Evolutionary conservation across 495 filamentous ascomycete species (phyloP).

Genomic region (Hapsidospora chrysogenum): DNA sequence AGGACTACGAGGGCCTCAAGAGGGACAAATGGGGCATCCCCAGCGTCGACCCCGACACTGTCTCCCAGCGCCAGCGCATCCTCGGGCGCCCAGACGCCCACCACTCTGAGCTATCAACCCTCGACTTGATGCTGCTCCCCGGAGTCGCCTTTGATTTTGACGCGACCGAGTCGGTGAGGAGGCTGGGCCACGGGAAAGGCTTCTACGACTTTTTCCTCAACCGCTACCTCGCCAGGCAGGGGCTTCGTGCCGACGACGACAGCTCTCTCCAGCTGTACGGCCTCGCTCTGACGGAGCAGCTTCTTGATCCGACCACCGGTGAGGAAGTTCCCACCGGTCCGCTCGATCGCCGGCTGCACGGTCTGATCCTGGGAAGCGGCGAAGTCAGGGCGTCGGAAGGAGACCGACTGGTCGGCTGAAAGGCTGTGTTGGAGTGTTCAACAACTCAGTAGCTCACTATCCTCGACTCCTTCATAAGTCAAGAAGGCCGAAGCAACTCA

Average conservation of each 20-base stretch:
- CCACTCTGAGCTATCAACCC: conserved; percentile 25
- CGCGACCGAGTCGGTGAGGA: conserved; percentile 33
- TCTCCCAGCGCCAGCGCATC: conserved; percentile 47
- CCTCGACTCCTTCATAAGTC: no score
- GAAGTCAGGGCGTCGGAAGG: conserved; percentile 2
- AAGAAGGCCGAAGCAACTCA: no score
- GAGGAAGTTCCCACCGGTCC: conserved; percentile 44
- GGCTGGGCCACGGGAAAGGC: conserved; percentile 88
- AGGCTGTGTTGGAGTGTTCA: no score
- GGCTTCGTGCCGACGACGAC: conserved; percentile 21
- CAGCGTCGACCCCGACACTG: conserved; percentile 43
- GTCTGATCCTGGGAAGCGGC: conserved; percentile 37
- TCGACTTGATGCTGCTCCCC: conserved; percentile 84
- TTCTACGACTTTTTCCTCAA: conserved; percentile 91
- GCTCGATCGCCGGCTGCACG: conserved; percentile 51
- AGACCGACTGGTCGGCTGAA: no score
- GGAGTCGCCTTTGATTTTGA: conserved; percentile 78
- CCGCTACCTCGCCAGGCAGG: conserved; percentile 39
- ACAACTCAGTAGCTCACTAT: no score
- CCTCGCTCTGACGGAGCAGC: conserved; percentile 74
- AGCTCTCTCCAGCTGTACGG: conserved; percentile 50
- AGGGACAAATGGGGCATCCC: conserved; percentile 89
- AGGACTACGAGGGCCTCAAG: conserved; percentile 59
- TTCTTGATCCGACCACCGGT: conserved; percentile 39
- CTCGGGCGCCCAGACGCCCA: conserved; percentile 38